Conservation (phyloP, 2,329 filamentous ascomycete genomes). For the Fusarium sp. region DNA sequence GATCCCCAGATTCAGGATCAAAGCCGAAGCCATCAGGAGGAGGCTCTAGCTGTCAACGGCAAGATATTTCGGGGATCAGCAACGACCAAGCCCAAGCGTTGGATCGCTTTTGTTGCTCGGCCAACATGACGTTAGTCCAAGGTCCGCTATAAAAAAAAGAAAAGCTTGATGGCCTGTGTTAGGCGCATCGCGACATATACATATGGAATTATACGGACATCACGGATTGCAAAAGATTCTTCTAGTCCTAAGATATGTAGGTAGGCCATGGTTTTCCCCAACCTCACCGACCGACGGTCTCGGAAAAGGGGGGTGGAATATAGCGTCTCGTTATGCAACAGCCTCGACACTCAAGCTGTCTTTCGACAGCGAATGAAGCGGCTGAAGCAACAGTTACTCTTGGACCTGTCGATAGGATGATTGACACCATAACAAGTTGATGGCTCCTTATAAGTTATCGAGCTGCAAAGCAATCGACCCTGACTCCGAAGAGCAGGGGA, state of each 20-base stretch:
- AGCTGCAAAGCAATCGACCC: conserved; percentile 86
- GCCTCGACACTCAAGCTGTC: conserved; percentile 71
- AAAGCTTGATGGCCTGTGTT: neutral
- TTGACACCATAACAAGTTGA: conserved; percentile 78
- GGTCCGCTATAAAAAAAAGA: neutral
- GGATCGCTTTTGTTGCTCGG: neutral
- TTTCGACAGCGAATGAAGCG: conserved; percentile 73
- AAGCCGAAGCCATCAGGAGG: neutral
- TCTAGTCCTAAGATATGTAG: conserved; percentile 63
- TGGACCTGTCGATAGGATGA: conserved; percentile 95
- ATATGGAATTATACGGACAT: neutral
- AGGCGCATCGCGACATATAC: neutral
- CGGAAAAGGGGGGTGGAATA: conserved; percentile 91
- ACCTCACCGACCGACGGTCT: conserved; percentile 91
- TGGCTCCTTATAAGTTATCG: conserved; percentile 84
- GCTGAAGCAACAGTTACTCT: conserved; percentile 74
- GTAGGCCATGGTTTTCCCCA: conserved; percentile 86
- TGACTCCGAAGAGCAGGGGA: conserved; percentile 69
- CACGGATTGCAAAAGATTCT: neutral
- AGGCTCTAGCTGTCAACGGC: neutral
- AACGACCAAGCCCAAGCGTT: neutral
- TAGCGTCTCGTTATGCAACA: conserved; percentile 70
- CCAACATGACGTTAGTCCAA: neutral
- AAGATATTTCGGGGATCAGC: neutral
- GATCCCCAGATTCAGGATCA: conserved; percentile 5